Percentiles rank a stretch among this genome's conserved stretches.
Conservation (phyloP, 2,329 filamentous ascomycete genomes). For the Aspergillus udagawae region DNA sequence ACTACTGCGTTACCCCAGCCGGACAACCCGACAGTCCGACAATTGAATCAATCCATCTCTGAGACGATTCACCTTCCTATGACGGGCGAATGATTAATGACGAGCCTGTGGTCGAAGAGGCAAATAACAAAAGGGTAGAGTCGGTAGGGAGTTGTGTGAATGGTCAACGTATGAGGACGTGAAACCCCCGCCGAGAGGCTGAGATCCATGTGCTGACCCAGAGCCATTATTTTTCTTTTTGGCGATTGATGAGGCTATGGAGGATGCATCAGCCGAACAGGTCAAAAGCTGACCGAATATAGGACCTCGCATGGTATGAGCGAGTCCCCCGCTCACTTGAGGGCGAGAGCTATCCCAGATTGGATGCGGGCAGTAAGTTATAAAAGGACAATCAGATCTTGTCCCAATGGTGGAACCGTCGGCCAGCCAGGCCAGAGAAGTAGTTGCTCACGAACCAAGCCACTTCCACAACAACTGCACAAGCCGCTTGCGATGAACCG, state of each 20-base stretch:
- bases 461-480: constrained; percentile 42
- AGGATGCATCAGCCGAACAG: not conserved
- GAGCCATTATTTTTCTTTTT: not conserved
- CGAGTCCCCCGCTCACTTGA: not conserved
- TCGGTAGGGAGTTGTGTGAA: not conserved
- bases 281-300: not conserved
- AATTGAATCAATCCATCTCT: no score
- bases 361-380: not conserved
- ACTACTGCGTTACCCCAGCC: no score
- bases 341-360: not conserved
- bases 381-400: not conserved
- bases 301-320: not conserved
- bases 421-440: not conserved
- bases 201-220: not conserved
- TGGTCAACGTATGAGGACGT: not conserved
- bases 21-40: not conserved
- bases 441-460: constrained; percentile 22
- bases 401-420: not conserved
- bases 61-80: not conserved
- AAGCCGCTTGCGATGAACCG: constrained; percentile 48
- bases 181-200: not conserved
- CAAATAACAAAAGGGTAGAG: not conserved
- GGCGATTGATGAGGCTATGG: not conserved
- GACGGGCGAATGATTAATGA: not conserved
- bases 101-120: not conserved